Evolutionary conservation across 805 yeast species (phyloP).

Genomic region (Pichia deserticola): DNA sequence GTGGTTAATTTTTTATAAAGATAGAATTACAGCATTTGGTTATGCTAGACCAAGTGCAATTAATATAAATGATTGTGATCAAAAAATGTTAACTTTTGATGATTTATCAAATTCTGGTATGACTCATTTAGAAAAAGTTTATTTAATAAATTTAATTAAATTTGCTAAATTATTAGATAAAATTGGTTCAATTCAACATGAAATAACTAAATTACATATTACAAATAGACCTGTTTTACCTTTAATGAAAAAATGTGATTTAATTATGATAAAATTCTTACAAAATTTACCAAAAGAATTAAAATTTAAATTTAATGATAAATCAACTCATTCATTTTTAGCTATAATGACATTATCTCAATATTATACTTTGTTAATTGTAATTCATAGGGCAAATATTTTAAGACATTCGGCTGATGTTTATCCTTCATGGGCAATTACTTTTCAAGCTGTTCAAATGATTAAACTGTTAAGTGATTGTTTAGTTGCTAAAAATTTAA

Average conservation of each 20-base stretch:
- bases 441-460: constrained; percentile 77
- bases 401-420: constrained; percentile 28
- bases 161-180: constrained; percentile 66
- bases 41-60: constrained; percentile 68
- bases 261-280: constrained; percentile 74
- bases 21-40: constrained; percentile 60
- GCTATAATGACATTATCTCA: constrained; percentile 56
- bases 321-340: constrained; percentile 45
- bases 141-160: constrained; percentile 56
- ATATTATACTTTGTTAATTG: constrained; percentile 64
- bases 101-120: constrained; percentile 56
- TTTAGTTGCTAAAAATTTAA: constrained; percentile 47
- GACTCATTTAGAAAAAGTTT: constrained; percentile 42
- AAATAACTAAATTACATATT: constrained; percentile 56
- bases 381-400: constrained; percentile 65
- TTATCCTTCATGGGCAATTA: constrained; percentile 67
- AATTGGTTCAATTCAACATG: constrained; percentile 59
- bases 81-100: constrained; percentile 57
- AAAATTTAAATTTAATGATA: constrained; percentile 53
- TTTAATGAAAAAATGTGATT: constrained; percentile 54
- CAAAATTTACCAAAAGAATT: constrained; percentile 55
- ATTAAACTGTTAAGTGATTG: constrained; percentile 56
- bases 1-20: constrained; percentile 74
- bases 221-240: constrained; percentile 33
- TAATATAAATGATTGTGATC: constrained; percentile 67